Evolutionary conservation across 345 rosid species (phyloP), one percentile per base, ranked within the genome.

Genomic region (Raphanus sativus): DNA sequence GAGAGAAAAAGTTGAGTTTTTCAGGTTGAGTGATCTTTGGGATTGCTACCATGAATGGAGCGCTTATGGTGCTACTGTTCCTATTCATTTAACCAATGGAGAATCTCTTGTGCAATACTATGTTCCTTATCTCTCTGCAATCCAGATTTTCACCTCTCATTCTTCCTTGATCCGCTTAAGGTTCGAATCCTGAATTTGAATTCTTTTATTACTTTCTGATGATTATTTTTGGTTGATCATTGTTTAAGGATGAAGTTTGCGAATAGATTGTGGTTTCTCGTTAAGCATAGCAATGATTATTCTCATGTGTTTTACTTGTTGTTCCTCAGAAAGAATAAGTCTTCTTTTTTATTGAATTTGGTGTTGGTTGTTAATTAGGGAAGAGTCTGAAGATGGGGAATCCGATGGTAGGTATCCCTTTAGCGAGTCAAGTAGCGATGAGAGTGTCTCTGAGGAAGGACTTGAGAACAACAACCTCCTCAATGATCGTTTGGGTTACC

Each of bases 1-100:
- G 73, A 91, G 93, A 75, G 97, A 95, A 71, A 86, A 83, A 70
- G 89, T 95, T n/a, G 97, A 92, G 69, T 95, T 83, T 81, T 95
- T 92, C 75, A 89, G 87, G 61, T 77, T 95, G 78, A 77, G 85
- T 80, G 98, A 92, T 89, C 87, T 95, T 13, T 95, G 99, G 99
- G 86, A 75, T 72, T 87, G 93, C 76, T 95, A 85, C 25, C 94
- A 92, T 83, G 98, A 95, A 86, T 95, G 99, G 99, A 95, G 99
- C 68, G 98, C 97, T 13, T 95, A 95, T 79, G 99, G 99, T 58
- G 99, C 97, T 16, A 97, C 98, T 3, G 98, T 95, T 54, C 99
- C 99, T 55, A 82, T 95, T 80, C 81, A 66, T 63, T 5, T 87
- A 56, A 68, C 79, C 85, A 82, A 85, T 78, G 87, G 84, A 17